phyloP scores from a whole-genome alignment of 176 grass and related monocot genomes.

The Lolium multiflorum region DNA sequence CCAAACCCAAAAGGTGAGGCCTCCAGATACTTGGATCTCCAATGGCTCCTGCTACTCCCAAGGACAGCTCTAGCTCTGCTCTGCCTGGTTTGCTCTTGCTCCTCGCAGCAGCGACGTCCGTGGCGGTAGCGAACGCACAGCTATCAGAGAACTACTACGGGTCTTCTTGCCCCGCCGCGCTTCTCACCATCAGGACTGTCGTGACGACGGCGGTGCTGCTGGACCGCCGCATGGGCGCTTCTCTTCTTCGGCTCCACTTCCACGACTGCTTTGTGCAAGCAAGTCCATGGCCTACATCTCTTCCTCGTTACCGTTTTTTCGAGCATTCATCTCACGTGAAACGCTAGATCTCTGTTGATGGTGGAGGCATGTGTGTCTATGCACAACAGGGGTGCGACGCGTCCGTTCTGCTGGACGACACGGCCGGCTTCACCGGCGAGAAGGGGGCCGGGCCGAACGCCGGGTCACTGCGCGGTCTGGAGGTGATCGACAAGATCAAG shows the following conservation, averaged over 20 bases:
- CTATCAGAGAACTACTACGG: constrained; percentile 74
- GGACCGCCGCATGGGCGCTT: constrained; percentile 71
- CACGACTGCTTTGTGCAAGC: constrained; percentile 83
- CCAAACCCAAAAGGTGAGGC: not conserved
- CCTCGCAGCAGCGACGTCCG: constrained; percentile 12
- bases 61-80: not conserved
- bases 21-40: not conserved
- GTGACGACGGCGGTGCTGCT: constrained; percentile 55
- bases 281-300: constrained; percentile 24
- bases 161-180: constrained; percentile 61
- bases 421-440: constrained; percentile 62
- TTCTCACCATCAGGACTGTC: constrained; percentile 54
- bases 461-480: constrained; percentile 61
- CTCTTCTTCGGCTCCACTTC: constrained; percentile 74
- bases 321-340: not conserved
- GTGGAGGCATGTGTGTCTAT: not conserved
- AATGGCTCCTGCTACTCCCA: constrained; percentile 14
- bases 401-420: constrained; percentile 70
- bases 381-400: constrained; percentile 56
- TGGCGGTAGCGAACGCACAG: constrained; percentile 56
- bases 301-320: not conserved
- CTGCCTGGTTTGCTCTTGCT: not conserved
- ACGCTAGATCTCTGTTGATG: not conserved
- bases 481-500: constrained; percentile 62
- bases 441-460: constrained; percentile 55